Evolutionary conservation across 805 yeast species (phyloP), one percentile per base, ranked within the genome.

Genomic region (Yarrowia osloensis): DNA sequence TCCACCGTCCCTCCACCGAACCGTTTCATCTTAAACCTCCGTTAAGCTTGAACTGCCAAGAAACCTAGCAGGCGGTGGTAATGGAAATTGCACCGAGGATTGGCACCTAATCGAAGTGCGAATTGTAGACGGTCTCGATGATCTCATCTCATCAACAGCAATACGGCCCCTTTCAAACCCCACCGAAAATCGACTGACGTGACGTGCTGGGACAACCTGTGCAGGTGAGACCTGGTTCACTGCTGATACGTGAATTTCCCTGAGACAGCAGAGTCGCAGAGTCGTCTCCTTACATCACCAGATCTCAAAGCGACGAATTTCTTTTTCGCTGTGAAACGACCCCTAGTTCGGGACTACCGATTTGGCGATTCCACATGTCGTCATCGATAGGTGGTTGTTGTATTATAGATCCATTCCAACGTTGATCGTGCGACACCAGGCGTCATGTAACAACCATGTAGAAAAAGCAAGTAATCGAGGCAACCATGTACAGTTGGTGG

Each of bases 11-110:
- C 57, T 33, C 57, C 40, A 50, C 57, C 28, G 7, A 31, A 50
- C 57, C 37, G 57, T 50, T 50, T 33, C 21, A 50, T 33, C 28
- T 31, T 33, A 50, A 50, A 50, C 40, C 57, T 50, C 57, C 40
- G 57, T 50, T 50, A 31, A 50, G 57, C 57, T 50, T 50, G 35
- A 50, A 15, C 3, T 29, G 54, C 35, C 54, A 46, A 46, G 52
- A 46, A 46, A 28, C 52, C 52, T 26, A 46, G 13, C 28, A 13
- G 11, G 19, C 17, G 31, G 50, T 6, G 24, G 8, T 22, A 5
- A 8, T 3, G 8, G 21, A 44, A 44, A 44, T 15, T 4, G 47
- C 19, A 40, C 28, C 44, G 47, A 42, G 28, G 6, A 22, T 13
- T 42, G 22, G 44, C 44, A 40, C 19, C 11, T 19, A 15, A 13